phyloP scores from a whole-genome alignment of 78 protist species.

The Dictyostelium brefeldianum region DNA sequence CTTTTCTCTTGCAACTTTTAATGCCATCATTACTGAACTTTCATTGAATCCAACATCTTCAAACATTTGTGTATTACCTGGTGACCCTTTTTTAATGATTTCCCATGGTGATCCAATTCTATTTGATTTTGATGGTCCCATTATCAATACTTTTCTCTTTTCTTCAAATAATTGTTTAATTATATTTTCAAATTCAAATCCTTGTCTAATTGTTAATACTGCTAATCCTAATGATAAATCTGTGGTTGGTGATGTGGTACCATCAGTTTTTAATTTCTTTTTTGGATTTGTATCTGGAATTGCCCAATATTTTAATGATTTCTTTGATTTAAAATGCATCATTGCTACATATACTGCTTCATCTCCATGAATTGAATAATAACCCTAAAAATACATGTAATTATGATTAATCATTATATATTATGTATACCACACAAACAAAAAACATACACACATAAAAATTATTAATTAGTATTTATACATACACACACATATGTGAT shows the following conservation, averaged over 20 bases:
- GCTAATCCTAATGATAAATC: constrained; percentile 9
- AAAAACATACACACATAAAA: background rate
- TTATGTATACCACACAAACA: background rate
- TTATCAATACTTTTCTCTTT: constrained; percentile 27
- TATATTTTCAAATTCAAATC: constrained; percentile 50
- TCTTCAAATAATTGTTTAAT: constrained; percentile 36
- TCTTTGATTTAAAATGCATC: constrained; percentile 62
- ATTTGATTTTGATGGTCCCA: constrained; percentile 18
- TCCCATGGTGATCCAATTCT: constrained; percentile 28
- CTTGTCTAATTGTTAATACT: constrained; percentile 33
- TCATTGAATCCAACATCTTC: constrained; percentile 23
- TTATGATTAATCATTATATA: too few relatives aligned
- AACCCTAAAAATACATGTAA: constrained; percentile 44
- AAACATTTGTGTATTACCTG: constrained; percentile 64
- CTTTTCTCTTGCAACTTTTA: constrained; percentile 7
- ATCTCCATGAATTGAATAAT: constrained; percentile 60
- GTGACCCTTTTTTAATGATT: constrained; percentile 19
- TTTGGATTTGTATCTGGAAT: background rate
- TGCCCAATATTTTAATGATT: constrained; percentile 59
- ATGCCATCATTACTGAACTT: constrained; percentile 56
- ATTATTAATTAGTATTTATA: background rate
- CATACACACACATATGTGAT: too few relatives aligned
- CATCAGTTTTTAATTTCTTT: constrained; percentile 26
- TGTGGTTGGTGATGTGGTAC: background rate
- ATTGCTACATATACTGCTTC: constrained; percentile 61